phyloP scores from a whole-genome alignment of 306 rosid genomes.

The Fagus crenata region DNA sequence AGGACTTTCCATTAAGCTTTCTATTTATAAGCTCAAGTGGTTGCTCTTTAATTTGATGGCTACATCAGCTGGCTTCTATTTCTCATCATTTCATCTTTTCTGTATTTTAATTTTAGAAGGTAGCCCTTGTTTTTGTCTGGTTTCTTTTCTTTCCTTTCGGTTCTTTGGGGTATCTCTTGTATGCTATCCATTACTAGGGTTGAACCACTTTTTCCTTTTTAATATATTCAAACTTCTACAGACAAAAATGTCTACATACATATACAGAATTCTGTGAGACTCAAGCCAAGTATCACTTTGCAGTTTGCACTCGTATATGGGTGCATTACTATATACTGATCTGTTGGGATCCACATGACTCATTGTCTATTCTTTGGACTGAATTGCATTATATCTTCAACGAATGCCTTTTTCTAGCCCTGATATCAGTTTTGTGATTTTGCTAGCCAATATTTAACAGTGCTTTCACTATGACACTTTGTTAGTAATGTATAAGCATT shows the following conservation, averaged over 20 bases:
- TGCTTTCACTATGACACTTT: neutral
- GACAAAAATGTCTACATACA: neutral
- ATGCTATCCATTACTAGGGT: no score
- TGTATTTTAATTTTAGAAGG: no score
- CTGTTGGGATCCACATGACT: neutral
- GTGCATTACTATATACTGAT: neutral
- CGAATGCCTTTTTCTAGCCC: neutral
- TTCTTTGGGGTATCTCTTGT: no score
- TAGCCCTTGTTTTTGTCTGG: no score
- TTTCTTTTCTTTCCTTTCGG: no score
- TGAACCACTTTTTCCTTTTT: neutral
- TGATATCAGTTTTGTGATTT: neutral
- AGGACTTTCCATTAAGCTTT: no score
- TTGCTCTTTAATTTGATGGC: no score
- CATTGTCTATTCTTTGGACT: neutral
- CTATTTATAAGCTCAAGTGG: no score
- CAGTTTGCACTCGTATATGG: no score
- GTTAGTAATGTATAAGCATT: neutral
- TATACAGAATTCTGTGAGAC: neutral
- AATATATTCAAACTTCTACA: neutral
- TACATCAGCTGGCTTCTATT: no score
- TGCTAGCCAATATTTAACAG: neutral
- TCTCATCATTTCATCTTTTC: no score
- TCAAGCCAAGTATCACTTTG: neutral
- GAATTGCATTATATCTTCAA: neutral